Evolutionary conservation across 2,329 filamentous ascomycete genomes (phyloP), one percentile per base, ranked within the genome.

Genomic region (Hortaea werneckii): DNA sequence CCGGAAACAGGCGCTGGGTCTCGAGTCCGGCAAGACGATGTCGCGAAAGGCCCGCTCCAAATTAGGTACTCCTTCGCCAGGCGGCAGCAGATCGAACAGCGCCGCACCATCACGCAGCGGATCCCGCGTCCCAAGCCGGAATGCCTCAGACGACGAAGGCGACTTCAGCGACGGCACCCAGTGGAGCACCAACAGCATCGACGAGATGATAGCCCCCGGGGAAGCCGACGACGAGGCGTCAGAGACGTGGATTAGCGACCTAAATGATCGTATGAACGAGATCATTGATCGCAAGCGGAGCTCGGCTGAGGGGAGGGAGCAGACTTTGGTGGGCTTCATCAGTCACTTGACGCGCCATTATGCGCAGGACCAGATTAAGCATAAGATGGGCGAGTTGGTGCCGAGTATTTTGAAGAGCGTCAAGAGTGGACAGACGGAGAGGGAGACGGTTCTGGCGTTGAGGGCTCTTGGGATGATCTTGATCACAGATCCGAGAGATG

Each of bases 261-360:
- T 89, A 30, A 70, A 74, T 28, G 76, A 81, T 50, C 77, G 82
- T 47, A 80, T 94, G 51, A 74, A 82, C 41, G 80, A 85, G 54
- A 77, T 94, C 28, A 73, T 83, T 45, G 79, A 85, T 55, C 81
- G 85, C 57, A 94, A 94, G 72, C 80, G 83, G 53, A 87, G 82
- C 65, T 87, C 81, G 54, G 77, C 75, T 26, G 78, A 85, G 51
- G 79, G 80, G 20, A 79, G 87, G 43, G 83, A 87, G 57, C 72
- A 78, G 37, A 76, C 75, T 29, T 68, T 88, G 41, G 69, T 69
- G 39, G 72, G 71, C 1, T 87, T 82, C 61, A 73, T 76, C 37
- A 76, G 81, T 43, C 72, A 85, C 13, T 64, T 89, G 43, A 85
- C 82, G 50, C 75, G 78, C 40, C 80, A 85, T 56, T 87, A 78